phyloP scores from a whole-genome alignment of 768 basidiomycete genomes.

The Tephrocybe rancida region DNA sequence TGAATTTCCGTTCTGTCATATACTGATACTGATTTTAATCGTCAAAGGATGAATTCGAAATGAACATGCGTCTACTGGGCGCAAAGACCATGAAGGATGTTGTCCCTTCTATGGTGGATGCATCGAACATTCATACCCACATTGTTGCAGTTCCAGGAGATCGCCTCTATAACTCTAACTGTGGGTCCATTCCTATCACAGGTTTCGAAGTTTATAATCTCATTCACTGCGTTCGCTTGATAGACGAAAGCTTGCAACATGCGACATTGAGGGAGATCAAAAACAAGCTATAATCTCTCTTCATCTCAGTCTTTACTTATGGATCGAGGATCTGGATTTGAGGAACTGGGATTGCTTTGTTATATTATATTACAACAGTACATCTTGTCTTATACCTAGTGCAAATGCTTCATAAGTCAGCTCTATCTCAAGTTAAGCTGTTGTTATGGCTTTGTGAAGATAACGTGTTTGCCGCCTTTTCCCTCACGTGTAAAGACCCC shows the following conservation, averaged over 20 bases:
- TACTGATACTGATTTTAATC: neutral
- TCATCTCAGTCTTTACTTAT: neutral
- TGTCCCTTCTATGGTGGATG: slow-evolving; percentile 89
- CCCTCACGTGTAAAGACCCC: slow-evolving; percentile 5
- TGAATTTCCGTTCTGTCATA: neutral
- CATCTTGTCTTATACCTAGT: no score
- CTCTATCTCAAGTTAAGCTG: no score
- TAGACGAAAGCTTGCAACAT: slow-evolving; percentile 40
- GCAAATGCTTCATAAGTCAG: no score
- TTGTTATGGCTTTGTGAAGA: slow-evolving; percentile 3
- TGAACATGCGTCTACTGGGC: slow-evolving; percentile 94
- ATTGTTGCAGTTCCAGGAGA: slow-evolving; percentile 70
- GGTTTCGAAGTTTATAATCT: no score
- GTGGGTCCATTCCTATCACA: slow-evolving; percentile 46
- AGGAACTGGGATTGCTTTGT: neutral
- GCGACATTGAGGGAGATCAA: slow-evolving; percentile 26
- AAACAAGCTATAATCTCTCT: slow-evolving; percentile 10
- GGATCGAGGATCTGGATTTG: neutral
- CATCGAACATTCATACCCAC: slow-evolving; percentile 67
- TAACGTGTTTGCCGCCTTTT: slow-evolving; percentile 7
- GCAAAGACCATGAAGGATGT: slow-evolving; percentile 80
- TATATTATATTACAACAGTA: no score
- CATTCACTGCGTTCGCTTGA: neutral
- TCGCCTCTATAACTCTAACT: slow-evolving; percentile 77
- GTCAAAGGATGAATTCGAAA: slow-evolving; percentile 91